A percentile compares a stretch with the other conserved stretches of the same genome.
Conservation (phyloP, 2,329 filamentous ascomycete species). For the Colletotrichum filicis region DNA sequence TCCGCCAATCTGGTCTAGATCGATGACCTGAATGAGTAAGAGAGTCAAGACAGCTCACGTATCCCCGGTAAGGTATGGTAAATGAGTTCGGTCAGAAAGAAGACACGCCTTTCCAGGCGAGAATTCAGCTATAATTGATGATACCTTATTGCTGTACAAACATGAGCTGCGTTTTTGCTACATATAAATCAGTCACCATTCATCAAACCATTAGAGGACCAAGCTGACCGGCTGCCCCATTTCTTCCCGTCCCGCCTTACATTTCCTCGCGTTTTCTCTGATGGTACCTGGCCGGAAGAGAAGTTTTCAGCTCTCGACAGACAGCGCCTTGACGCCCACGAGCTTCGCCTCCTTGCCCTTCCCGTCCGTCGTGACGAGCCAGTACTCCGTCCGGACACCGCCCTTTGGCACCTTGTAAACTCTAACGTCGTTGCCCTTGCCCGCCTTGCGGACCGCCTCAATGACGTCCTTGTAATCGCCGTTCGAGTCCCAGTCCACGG, state of each 20-base stretch:
- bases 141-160: neutral
- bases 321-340: conserved; percentile 82
- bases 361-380: conserved; percentile 74
- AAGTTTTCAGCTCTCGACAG: conserved; percentile 72
- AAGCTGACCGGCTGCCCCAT: neutral
- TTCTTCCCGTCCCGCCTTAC: neutral
- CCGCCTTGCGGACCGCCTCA: conserved; percentile 74
- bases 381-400: conserved; percentile 79
- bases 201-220: neutral
- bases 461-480: conserved; percentile 77
- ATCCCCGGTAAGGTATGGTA: neutral
- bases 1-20: conserved; percentile 10
- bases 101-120: neutral
- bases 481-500: conserved; percentile 77
- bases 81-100: neutral
- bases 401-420: conserved; percentile 78
- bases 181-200: neutral
- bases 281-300: neutral
- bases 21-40: neutral
- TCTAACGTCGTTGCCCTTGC: conserved; percentile 73
- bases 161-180: neutral
- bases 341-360: conserved; percentile 68
- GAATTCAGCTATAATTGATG: neutral
- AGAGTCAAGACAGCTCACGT: neutral
- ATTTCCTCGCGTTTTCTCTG: neutral